Evolutionary conservation across 164 flowering plant species (phyloP).

Genomic region (Chloranthus sessilifolius): DNA sequence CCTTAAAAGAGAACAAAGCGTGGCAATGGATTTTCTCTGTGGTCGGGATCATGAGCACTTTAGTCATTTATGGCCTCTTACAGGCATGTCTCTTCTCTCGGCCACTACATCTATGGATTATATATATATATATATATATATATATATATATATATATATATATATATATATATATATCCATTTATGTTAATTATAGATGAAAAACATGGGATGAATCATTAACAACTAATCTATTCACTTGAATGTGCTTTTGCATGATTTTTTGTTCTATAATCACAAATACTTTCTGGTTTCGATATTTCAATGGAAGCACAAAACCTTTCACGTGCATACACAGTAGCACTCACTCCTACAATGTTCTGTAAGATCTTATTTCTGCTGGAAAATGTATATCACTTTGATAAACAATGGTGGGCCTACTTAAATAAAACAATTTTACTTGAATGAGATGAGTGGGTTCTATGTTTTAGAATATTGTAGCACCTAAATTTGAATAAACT

Average conservation of each 20-base stretch:
- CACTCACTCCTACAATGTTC: no score
- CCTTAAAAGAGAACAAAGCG: constrained; percentile 28
- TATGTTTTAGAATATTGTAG: no score
- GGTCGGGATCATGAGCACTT: constrained; percentile 70
- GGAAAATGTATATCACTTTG: no score
- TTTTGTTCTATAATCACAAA: background rate
- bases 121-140: background rate
- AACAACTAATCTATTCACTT: background rate
- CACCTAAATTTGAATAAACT: no score
- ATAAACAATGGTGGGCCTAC: no score
- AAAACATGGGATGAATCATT: background rate
- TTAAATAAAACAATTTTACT: no score
- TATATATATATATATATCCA: no score
- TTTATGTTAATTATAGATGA: background rate
- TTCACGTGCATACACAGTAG: no score
- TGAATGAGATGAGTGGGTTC: no score
- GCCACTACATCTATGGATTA: background rate
- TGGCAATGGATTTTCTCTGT: constrained; percentile 63
- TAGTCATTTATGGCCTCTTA: constrained; percentile 73
- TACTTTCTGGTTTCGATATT: background rate
- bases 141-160: background rate
- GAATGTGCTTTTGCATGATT: background rate
- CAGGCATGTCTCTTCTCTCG: constrained; percentile 37
- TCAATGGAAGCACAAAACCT: background rate
- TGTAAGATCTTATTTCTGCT: no score